Percentiles rank a stretch among this genome's conserved stretches.
Evolutionary conservation across 2,329 filamentous ascomycete genomes (phyloP).

Genomic region (Trichoderma simmonsii): DNA sequence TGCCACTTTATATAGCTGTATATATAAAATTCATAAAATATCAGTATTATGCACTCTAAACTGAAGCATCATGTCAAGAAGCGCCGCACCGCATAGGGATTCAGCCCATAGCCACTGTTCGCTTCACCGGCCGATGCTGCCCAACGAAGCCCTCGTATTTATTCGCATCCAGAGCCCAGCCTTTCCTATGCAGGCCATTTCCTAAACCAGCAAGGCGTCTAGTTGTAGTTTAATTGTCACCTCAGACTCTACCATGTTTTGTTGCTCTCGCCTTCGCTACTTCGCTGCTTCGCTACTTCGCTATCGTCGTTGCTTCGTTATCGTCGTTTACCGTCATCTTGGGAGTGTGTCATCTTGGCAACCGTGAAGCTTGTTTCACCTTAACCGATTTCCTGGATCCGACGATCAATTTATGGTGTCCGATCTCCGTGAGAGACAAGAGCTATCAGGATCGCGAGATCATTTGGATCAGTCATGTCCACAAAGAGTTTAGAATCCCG

Average conservation of each 20-base stretch:
- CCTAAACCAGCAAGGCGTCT: not conserved
- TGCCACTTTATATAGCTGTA: not conserved
- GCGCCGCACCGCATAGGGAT: not conserved
- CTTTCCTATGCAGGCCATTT: not conserved
- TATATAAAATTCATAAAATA: not conserved
- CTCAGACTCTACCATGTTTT: not conserved
- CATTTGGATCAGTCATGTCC: not conserved
- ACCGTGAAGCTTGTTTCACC: not conserved
- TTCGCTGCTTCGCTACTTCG: not conserved
- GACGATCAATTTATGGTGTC: not conserved
- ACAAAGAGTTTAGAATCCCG: not conserved
- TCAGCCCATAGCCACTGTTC: not conserved
- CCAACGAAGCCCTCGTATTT: not conserved
- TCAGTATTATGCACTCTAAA: not conserved
- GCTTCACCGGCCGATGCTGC: not conserved
- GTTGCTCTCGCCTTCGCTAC: not conserved
- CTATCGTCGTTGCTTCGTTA: not conserved
- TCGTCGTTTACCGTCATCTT: not conserved
- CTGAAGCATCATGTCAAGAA: not conserved
- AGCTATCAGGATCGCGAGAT: not conserved
- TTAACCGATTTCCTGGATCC: conserved; percentile 9
- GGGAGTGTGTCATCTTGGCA: not conserved
- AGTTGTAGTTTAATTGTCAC: not conserved
- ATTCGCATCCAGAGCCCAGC: not conserved
- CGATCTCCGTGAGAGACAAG: not conserved